These are phyloP conservation scores for Rhododendron ovatum DNA, from an alignment of 148 eudicot genomes.

Conservation along the genomic window DNA sequence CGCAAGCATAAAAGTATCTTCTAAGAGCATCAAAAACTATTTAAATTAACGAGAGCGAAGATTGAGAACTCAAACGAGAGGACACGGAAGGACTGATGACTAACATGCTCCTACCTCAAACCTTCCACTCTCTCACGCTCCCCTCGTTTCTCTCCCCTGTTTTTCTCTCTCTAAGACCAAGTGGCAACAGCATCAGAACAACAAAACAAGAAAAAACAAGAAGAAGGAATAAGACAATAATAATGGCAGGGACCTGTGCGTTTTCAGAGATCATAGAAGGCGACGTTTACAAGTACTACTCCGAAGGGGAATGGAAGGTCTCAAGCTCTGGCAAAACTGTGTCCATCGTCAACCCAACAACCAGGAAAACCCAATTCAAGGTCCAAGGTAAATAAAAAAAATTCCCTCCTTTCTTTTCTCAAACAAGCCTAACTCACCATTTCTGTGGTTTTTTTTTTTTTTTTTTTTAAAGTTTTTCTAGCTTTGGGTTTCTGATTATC, in stretches of 20 bases:
- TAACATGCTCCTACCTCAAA: not conserved
- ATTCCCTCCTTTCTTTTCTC: not conserved
- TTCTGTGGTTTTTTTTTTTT: not conserved
- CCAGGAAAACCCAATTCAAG: conserved; percentile 47
- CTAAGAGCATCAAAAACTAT: not conserved
- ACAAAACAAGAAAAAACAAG: not conserved
- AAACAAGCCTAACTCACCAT: too few species aligned
- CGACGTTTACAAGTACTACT: conserved; percentile 50
- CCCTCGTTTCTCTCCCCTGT: not conserved
- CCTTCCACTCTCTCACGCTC: not conserved
- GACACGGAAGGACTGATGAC: not conserved
- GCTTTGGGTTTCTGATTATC: not conserved
- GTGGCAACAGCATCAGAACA: too few species aligned
- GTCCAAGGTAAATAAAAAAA: conserved; percentile 44
- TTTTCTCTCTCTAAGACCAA: not conserved
- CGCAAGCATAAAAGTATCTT: not conserved
- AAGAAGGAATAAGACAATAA: not conserved
- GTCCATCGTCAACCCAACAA: conserved; percentile 58
- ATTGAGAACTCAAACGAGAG: not conserved
- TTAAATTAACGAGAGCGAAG: not conserved
- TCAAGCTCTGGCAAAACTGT: conserved; percentile 56
- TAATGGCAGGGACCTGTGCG: conserved; percentile 27
- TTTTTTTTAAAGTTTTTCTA: not conserved
- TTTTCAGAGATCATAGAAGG: conserved; percentile 53
- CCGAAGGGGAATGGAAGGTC: conserved; percentile 58